Base-by-base conservation (phyloP, 2,329 filamentous ascomycete genomes). In the Scleromitrula shiraiana region DNA sequence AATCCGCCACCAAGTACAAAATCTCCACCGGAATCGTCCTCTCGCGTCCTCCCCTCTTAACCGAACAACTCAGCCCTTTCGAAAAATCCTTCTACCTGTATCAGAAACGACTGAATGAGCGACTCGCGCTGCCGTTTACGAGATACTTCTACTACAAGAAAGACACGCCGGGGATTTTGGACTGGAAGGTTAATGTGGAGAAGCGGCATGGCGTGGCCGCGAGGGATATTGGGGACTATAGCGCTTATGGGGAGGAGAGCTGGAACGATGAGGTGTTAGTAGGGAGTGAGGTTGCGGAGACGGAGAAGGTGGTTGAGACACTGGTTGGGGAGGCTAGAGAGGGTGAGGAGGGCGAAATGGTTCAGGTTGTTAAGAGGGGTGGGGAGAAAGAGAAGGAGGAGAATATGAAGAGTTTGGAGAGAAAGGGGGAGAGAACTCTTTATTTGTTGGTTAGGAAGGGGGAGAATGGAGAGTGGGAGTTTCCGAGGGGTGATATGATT, bases 31-130 rank as follows among this genome's bases (percentile, higher is more conserved):
- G 88, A 55, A 75, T 96, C 51, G 80, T 97, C 58, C 80, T 98
- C 54, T 93, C 89, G 38, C 88, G 93, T 23, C 80, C 93, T 40
- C 93, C 93, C 6, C 73, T 94, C 50, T 75, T 98, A 61, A 97
- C 93, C 22, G 84, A 86, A 57, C 75, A 84, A 52, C 82, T 91
- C 46, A 86, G 85, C 27, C 76, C 87, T 10, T 97, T 98, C 68
- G 93, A 98, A 68, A 85, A 88, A 63, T 77, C 91, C 55, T 97
- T 85, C 70, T 95, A 85, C 74, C 89, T 98, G 66, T 98, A 98
- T 72, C 93, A 98, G 71, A 91, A 91, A 61, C 88, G 93, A 12
- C 77, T 98, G 52, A 95, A 97, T 68, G 93, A 98, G 74, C 86
- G 93, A 36, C 76, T 95, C 44, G 82, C 83, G 17, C 77, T 93